Percentiles rank a stretch among this genome's conserved stretches.
Evolutionary conservation across 2,329 filamentous ascomycete species (phyloP).

Genomic region (Penicillium sp.): DNA sequence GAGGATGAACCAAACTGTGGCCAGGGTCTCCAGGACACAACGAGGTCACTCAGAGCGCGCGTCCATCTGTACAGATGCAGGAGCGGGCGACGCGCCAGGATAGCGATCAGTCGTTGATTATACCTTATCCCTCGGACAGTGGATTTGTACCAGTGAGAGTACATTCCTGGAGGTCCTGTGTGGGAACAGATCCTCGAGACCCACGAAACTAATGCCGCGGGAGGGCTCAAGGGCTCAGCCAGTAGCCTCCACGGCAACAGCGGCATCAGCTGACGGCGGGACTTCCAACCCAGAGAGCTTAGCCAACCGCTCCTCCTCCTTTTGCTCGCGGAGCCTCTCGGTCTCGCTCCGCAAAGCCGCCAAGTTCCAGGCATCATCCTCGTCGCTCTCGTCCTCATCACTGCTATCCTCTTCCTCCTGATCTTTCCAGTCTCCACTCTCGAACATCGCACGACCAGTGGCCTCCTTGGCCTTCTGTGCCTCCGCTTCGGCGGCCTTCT

Average conservation of each 20-base stretch:
- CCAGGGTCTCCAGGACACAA: constrained; percentile 26
- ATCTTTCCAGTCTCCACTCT: constrained; percentile 87
- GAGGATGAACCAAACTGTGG: constrained; percentile 18
- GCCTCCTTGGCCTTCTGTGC: constrained; percentile 90
- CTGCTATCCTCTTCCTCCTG: constrained; percentile 59
- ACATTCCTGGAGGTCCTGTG: constrained; percentile 7
- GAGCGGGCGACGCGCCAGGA: constrained; percentile 13
- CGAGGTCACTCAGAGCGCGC: constrained; percentile 23
- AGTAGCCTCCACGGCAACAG: constrained; percentile 27
- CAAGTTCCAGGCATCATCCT: constrained; percentile 71
- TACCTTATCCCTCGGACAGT: constrained; percentile 24
- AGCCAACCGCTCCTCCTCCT: constrained; percentile 71
- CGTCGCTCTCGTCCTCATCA: constrained; percentile 56
- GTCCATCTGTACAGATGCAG: background rate
- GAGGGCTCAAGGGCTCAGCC: constrained; percentile 27
- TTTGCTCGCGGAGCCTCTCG: constrained; percentile 69
- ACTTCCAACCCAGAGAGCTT: constrained; percentile 34
- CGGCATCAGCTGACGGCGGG: constrained; percentile 21
- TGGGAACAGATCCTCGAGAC: constrained; percentile 26
- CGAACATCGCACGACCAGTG: constrained; percentile 91
- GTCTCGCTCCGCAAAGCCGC: constrained; percentile 83
- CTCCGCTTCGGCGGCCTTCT: constrained; percentile 94
- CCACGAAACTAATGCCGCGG: constrained; percentile 31
- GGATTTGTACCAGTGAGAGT: constrained; percentile 7
- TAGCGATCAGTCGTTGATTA: constrained; percentile 29